phyloP scores from a whole-genome alignment of 2,329 filamentous ascomycete species.

The Clonostachys chloroleuca region DNA sequence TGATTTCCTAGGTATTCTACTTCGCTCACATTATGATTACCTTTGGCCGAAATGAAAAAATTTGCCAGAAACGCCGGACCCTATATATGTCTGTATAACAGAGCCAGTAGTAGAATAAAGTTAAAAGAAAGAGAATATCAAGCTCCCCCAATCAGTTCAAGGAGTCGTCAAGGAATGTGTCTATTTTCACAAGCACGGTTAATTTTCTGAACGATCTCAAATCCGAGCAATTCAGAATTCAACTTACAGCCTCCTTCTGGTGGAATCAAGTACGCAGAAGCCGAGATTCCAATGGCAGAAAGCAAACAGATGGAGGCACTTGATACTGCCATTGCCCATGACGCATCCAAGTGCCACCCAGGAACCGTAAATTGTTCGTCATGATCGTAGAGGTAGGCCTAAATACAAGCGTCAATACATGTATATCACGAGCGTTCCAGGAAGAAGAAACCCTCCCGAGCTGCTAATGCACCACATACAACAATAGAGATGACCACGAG shows the following conservation, averaged over 20 bases:
- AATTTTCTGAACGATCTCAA: background rate
- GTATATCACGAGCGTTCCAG: slow-evolving; percentile 9
- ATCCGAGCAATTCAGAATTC: background rate
- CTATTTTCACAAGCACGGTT: background rate
- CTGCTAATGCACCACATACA: slow-evolving; percentile 45
- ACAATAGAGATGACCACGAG: slow-evolving; percentile 77
- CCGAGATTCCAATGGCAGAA: slow-evolving; percentile 52
- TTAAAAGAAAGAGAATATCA: no score
- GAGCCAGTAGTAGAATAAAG: no score
- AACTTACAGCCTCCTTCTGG: slow-evolving; percentile 85
- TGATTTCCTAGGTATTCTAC: no score
- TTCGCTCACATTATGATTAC: no score
- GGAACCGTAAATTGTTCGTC: slow-evolving; percentile 76
- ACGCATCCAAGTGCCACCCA: slow-evolving; percentile 76
- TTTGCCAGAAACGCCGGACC: no score
- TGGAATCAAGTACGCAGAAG: slow-evolving; percentile 67
- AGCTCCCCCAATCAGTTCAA: slow-evolving; percentile 4
- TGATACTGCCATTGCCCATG: slow-evolving; percentile 67
- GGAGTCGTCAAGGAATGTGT: slow-evolving; percentile 26
- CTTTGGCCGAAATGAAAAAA: no score
- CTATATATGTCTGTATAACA: no score
- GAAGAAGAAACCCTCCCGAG: background rate
- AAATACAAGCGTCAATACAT: background rate
- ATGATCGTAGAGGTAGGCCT: slow-evolving; percentile 82
- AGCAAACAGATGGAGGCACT: slow-evolving; percentile 50